A percentile compares a stretch with the other conserved stretches of the same genome.
These are phyloP conservation scores for Simplicillium aogashimaense DNA, from an alignment of 2,329 filamentous ascomycete species.

Conservation along the genomic window DNA sequence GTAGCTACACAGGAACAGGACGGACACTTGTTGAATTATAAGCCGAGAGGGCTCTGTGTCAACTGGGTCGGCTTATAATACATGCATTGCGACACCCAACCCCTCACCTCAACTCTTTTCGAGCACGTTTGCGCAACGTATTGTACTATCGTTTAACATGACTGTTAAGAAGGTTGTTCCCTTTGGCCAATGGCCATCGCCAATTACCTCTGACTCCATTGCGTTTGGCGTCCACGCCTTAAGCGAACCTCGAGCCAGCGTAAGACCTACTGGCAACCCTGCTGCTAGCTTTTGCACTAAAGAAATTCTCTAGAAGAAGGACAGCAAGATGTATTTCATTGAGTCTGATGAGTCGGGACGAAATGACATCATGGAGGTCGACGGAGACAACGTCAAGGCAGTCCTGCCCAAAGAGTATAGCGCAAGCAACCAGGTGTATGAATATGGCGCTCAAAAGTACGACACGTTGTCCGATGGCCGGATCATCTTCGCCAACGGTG, in stretches of 20 bases:
- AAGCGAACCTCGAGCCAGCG: constrained; percentile 24
- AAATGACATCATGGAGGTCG: constrained; percentile 32
- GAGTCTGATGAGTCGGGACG: constrained; percentile 29
- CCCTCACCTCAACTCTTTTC: too few relatives aligned
- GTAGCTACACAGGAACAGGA: too few relatives aligned
- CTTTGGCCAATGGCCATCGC: constrained; percentile 29
- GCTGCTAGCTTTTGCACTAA: too few relatives aligned
- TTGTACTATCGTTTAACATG: constrained; percentile 9
- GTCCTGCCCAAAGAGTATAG: constrained; percentile 32
- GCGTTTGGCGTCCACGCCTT: constrained; percentile 22
- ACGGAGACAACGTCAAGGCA: constrained; percentile 20
- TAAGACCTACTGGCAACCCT: constrained; percentile 9
- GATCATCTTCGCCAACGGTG: constrained; percentile 36
- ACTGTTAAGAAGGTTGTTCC: constrained; percentile 14
- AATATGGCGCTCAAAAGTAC: constrained; percentile 40
- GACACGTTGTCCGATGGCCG: constrained; percentile 25
- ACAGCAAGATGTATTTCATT: constrained; percentile 25
- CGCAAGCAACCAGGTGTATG: constrained; percentile 36
- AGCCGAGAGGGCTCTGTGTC: too few relatives aligned
- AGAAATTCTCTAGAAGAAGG: constrained; percentile 10
- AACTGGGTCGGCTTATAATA: too few relatives aligned
- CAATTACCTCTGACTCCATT: constrained; percentile 25
- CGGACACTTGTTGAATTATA: too few relatives aligned
- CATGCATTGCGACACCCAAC: too few relatives aligned
- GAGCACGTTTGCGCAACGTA: too few relatives aligned